Conservation (phyloP, 345 rosid genomes). For the Camelina neglecta region DNA sequence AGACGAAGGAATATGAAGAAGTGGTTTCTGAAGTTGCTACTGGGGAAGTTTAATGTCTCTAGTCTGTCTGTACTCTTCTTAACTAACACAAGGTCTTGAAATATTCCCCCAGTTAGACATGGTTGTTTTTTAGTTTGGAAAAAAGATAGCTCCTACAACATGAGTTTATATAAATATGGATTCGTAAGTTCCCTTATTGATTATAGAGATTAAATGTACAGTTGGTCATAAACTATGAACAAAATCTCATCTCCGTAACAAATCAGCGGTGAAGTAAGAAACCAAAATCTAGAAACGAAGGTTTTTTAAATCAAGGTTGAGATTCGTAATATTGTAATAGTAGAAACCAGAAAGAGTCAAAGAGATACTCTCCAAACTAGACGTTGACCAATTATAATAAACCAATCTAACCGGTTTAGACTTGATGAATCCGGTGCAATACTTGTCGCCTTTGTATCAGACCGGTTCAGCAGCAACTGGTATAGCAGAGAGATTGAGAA, state of each 20-base stretch:
- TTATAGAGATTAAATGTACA: not conserved
- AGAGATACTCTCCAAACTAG: not conserved
- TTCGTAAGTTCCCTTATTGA: not conserved
- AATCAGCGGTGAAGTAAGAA: not conserved
- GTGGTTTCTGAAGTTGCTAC: conserved; percentile 34
- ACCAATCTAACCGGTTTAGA: not conserved
- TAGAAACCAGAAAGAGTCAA: not conserved
- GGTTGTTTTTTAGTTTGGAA: not conserved
- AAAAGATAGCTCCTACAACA: conserved; percentile 5
- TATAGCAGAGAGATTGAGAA: conserved; percentile 31
- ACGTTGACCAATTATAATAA: not conserved
- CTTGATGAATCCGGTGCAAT: conserved; percentile 11
- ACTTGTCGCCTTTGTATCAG: conserved; percentile 7
- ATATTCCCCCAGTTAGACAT: conserved; percentile 11
- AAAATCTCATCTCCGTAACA: not conserved
- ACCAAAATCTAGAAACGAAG: not conserved
- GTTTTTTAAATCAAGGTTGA: too few relatives aligned
- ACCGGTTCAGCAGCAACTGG: conserved; percentile 40
- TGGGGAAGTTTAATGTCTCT: conserved; percentile 22
- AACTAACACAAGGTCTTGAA: not conserved
- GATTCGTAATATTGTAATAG: not conserved
- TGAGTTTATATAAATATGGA: conserved; percentile 14
- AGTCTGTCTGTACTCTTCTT: conserved; percentile 8
- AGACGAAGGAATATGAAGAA: conserved; percentile 36
- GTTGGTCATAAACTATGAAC: not conserved